Evolutionary conservation across 768 basidiomycete genomes (phyloP), one percentile per base, ranked within the genome.

Genomic region (Suillus brevipes): DNA sequence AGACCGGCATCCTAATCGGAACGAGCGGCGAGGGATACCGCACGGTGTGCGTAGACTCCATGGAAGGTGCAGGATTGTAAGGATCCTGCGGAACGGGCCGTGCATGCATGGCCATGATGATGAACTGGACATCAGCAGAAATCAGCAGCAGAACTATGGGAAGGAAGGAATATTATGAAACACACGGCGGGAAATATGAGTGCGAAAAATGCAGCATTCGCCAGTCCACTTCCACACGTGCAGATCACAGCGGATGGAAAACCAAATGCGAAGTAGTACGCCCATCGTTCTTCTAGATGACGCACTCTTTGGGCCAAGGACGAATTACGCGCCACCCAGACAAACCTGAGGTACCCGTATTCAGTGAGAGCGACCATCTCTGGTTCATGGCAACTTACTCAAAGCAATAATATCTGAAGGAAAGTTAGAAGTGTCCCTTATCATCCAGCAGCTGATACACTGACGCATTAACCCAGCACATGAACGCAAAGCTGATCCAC

Each of bases 401-500:
- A 71, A 95, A 95, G 76, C 89, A 94, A 77, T 95, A 95, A 75
- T 94, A 95, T 56, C 92, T 94, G 57, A 20, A 60, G 6, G n/a
- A 49, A 62, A 4, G 49, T 65, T 49, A 68, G 28, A 58, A 59
- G 28, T 23, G 31, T 34, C 34, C n/a, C 56, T 28, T n/a, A 64
- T 59, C 38, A 40, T 31, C 20, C 23, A n/a, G 50, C 56, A 61
- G 34, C n/a, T 42, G 53, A 62, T 20, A 12, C 28, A 89, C 92
- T 83, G 76, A 95, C 90, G 94, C 83, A 74, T 95, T 89, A 53
- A 95, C 83, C 90, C 94, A 93, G 71, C 91, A 94, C 64, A 94
- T 77, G 72, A 94, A 95, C 6, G 85, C 73, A 72, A 94, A 91
- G 34, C 86, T 85, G 6, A 83, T 76, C 2, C 80, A 65, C 0